These are phyloP conservation scores for Ambrosiella cleistominuta DNA, from an alignment of 2,329 filamentous ascomycete species.

Conservation along the genomic window DNA sequence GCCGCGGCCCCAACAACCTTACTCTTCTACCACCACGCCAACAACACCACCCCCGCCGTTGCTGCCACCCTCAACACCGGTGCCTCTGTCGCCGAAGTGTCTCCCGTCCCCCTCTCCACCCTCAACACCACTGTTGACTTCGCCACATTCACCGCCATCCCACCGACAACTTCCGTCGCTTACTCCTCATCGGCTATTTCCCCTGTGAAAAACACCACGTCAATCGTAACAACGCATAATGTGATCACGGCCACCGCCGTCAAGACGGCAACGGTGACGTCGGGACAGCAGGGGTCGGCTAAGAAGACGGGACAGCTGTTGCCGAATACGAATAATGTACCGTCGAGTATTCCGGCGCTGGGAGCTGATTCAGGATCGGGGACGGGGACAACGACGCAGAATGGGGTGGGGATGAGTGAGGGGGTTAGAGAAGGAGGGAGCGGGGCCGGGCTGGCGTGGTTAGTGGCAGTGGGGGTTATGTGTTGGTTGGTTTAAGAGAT, in stretches of 20 bases:
- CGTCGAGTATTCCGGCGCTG: constrained; percentile 8
- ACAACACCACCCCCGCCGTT: not conserved
- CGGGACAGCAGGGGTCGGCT: not conserved
- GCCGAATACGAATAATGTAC: constrained; percentile 7
- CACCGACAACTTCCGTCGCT: not conserved
- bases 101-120: constrained; percentile 7
- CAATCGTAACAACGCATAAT: not conserved
- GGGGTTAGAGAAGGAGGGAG: not conserved
- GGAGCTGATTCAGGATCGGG: not conserved
- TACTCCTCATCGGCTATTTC: not conserved
- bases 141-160: constrained; percentile 1
- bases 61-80: not conserved
- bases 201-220: constrained; percentile 5
- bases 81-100: constrained; percentile 1
- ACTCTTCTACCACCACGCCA: not conserved
- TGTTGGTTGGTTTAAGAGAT: not conserved
- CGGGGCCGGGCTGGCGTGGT: not conserved
- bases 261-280: constrained; percentile 7
- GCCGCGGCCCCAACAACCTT: not conserved
- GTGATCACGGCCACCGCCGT: constrained; percentile 8
- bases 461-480: not conserved
- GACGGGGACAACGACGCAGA: not conserved
- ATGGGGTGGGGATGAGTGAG: not conserved
- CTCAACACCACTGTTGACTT: constrained; percentile 12
- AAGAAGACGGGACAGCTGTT: not conserved